A percentile compares a stretch with the other conserved stretches of the same genome.
Conservation (phyloP, 305 asterid species). For the Ajuga reptans region DNA sequence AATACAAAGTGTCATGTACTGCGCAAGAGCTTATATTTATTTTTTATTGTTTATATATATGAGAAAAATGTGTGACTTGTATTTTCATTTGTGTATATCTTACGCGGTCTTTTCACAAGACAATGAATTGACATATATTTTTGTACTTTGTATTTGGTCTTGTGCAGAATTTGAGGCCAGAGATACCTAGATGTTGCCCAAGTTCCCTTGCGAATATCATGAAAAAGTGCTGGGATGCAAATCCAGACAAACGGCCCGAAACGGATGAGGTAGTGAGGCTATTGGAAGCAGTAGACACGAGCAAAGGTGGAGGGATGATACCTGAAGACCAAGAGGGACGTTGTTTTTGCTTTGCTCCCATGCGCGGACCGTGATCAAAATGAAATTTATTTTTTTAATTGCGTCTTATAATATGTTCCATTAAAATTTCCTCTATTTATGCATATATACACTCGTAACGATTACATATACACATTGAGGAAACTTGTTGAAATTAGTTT, state of each 20-base stretch:
- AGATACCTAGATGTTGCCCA: conserved; percentile 74
- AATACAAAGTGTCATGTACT: no score
- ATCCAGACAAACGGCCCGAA: conserved; percentile 63
- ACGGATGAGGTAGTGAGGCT: conserved; percentile 67
- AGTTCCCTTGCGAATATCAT: conserved; percentile 48
- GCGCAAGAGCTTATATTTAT: not conserved
- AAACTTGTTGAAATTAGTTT: conserved; percentile 7
- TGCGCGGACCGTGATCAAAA: conserved; percentile 48
- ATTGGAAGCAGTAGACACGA: conserved; percentile 65
- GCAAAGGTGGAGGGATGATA: conserved; percentile 82
- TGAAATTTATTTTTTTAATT: not conserved
- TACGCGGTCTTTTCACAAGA: not conserved
- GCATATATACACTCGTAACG: not conserved
- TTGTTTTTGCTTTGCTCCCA: conserved; percentile 61
- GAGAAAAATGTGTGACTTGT: no score
- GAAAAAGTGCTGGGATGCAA: conserved; percentile 72
- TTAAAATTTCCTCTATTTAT: not conserved
- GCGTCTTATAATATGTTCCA: not conserved
- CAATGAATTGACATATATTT: not conserved
- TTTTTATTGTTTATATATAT: not conserved
- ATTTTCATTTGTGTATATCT: no score
- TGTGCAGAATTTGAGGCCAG: conserved; percentile 51
- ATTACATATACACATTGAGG: conserved; percentile 1
- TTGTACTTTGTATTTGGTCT: not conserved
- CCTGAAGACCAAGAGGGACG: conserved; percentile 57